A percentile compares a stretch with the other conserved stretches of the same genome.
Conservation (phyloP, 2,329 filamentous ascomycete species). For the Plenodomus lindquistii region DNA sequence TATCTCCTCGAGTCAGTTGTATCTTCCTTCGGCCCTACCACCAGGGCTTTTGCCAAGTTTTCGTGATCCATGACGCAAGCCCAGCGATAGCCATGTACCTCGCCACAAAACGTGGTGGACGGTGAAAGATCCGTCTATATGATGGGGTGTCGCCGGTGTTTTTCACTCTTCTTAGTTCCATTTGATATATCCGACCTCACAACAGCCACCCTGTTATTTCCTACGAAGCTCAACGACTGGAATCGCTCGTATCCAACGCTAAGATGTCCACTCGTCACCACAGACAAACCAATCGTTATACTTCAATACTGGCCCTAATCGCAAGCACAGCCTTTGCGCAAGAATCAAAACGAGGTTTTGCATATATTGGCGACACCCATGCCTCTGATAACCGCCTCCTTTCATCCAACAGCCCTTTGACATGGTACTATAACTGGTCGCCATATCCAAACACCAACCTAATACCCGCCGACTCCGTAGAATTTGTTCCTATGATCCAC, state of each 20-base stretch:
- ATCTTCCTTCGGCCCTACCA: conserved; percentile 10
- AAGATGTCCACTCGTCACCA: conserved; percentile 2
- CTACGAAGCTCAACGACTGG: neutral
- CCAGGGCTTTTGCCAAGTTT: conserved; percentile 32
- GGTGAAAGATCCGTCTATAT: conserved; percentile 15
- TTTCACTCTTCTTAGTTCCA: neutral
- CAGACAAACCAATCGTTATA: neutral
- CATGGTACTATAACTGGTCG: conserved; percentile 86
- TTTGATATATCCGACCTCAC: neutral
- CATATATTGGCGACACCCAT: conserved; percentile 64
- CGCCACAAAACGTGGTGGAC: conserved; percentile 17
- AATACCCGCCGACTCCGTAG: conserved; percentile 54
- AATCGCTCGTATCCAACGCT: neutral
- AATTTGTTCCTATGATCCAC: conserved; percentile 84
- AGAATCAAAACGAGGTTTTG: conserved; percentile 71
- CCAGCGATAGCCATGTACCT: conserved; percentile 30
- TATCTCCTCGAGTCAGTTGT: conserved; percentile 9
- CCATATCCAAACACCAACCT: conserved; percentile 59
- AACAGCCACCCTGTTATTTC: neutral
- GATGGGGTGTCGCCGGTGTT: conserved; percentile 4
- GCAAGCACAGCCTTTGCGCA: conserved; percentile 14
- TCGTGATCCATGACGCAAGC: conserved; percentile 36
- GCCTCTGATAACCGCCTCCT: conserved; percentile 64
- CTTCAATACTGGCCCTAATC: conserved; percentile 11
- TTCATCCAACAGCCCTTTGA: conserved; percentile 65